These are phyloP conservation scores for Plantago lanceolata DNA, from an alignment of 305 asterid genomes.

Conservation along the genomic window DNA sequence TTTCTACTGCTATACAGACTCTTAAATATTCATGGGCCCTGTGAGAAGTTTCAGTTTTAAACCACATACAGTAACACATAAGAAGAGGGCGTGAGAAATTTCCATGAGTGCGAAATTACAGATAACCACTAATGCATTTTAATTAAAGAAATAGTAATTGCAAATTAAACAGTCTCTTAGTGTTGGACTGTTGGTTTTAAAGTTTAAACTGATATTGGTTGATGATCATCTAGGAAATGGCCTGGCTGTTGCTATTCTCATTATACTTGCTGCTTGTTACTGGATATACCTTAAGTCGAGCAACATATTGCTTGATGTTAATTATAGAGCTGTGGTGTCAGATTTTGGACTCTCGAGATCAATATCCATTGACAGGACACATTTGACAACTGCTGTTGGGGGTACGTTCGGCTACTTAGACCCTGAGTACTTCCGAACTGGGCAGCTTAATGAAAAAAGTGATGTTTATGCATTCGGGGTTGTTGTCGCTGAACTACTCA, in stretches of 20 bases:
- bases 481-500: slow-evolving; percentile 36
- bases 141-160: too few relatives aligned
- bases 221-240: slow-evolving; percentile 22
- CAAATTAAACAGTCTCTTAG: too few relatives aligned
- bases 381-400: slow-evolving; percentile 34
- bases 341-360: slow-evolving; percentile 42
- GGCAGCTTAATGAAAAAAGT: slow-evolving; percentile 38
- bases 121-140: too few relatives aligned
- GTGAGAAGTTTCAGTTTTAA: too few relatives aligned
- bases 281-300: slow-evolving; percentile 19
- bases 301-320: slow-evolving; percentile 33
- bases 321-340: slow-evolving; percentile 32
- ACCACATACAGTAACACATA: too few relatives aligned
- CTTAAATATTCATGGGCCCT: too few relatives aligned
- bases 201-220: slow-evolving; percentile 12
- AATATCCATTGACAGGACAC: slow-evolving; percentile 34
- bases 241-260: slow-evolving; percentile 22
- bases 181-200: too few relatives aligned
- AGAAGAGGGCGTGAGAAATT: too few relatives aligned
- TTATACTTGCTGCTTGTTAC: slow-evolving; percentile 3
- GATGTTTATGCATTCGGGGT: slow-evolving; percentile 46
- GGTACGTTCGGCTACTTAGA: slow-evolving; percentile 41
- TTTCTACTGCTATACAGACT: too few relatives aligned
- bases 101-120: too few relatives aligned
- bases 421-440: slow-evolving; percentile 36